Evolutionary conservation across 2,329 filamentous ascomycete species (phyloP), one percentile per base, ranked within the genome.

Genomic region (Talaromyces sp.): DNA sequence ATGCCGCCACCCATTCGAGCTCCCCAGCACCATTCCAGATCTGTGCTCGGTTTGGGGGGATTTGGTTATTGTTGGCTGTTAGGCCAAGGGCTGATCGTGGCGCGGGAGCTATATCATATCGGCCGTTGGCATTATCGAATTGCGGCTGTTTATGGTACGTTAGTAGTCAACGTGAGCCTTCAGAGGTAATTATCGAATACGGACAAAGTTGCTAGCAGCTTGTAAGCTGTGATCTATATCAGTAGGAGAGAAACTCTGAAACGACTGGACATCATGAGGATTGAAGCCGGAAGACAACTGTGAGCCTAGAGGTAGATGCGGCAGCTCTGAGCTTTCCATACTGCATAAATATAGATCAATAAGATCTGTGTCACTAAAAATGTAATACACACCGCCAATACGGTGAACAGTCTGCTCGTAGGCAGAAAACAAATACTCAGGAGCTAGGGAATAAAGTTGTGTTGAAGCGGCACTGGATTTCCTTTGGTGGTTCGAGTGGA

Each of bases 281-380:
- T 71, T 68, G 41, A 69, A 70, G 33, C 68, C 68, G 19, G 69
- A 66, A 16, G 67, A 65, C 39, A 73, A 62, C 24, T 73, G 69
- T 31, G 68, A 72, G 56, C 47, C 65, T 66, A 52, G 69, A 67
- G 56, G 70, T 66, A 61, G 67, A 52, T 27, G 67, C 65, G 58
- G 73, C 39, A 70, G 67, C 33, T 63, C 67, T 41, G 68, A 64
- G 31, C 27, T 61, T 66, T 76, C 72, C 76, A 77, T 77, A 31
- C n/a, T 62, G 52, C 24, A 63, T 60, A 37, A 31, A 27, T 11
- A 62, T 37, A 54, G 19, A 22, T 13, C 1, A 16, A 37, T 10
- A 54, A 19, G 31, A 19, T 37, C 14, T 19, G 10, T 14, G 9
- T 56, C 10, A 37, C n/a, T 11, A 35, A 8, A 16, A 5, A 31